Percentiles rank a stretch among this genome's conserved stretches.
Conservation (phyloP, 495 filamentous ascomycete species). For the Monascus purpureus region DNA sequence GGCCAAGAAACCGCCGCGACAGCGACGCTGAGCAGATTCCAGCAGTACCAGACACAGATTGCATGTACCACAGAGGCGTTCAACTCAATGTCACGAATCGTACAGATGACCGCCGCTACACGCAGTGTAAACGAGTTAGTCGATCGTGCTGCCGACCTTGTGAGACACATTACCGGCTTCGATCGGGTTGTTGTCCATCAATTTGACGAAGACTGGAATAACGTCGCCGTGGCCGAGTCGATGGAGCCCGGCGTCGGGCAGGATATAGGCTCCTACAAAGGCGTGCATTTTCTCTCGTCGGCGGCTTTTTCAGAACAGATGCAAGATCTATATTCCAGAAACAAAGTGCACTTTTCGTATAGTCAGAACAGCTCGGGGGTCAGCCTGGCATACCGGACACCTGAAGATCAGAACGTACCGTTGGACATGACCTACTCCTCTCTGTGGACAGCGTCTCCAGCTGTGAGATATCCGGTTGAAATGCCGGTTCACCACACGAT, state of each 20-base stretch:
- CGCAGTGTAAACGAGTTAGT: constrained; percentile 39
- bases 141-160: constrained; percentile 7
- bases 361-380: constrained; percentile 37
- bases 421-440: constrained; percentile 79
- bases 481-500: constrained; percentile 87
- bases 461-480: constrained; percentile 79
- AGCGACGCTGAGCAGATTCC: constrained; percentile 29
- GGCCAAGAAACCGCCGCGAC: background rate
- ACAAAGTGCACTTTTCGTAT: constrained; percentile 28
- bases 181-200: constrained; percentile 91
- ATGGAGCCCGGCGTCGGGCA: constrained; percentile 67
- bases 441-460: constrained; percentile 80
- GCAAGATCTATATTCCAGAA: constrained; percentile 66
- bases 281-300: constrained; percentile 84
- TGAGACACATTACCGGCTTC: constrained; percentile 85
- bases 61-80: constrained; percentile 63
- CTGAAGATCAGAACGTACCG: constrained; percentile 62
- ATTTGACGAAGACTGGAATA: constrained; percentile 74
- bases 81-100: constrained; percentile 74
- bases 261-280: constrained; percentile 50
- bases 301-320: constrained; percentile 76
- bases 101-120: constrained; percentile 61
- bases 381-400: constrained; percentile 65
- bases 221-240: constrained; percentile 74
- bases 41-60: constrained; percentile 57